phyloP scores from a whole-genome alignment of 2,329 filamentous ascomycete species.

The Colletotrichum chlorophyti region DNA sequence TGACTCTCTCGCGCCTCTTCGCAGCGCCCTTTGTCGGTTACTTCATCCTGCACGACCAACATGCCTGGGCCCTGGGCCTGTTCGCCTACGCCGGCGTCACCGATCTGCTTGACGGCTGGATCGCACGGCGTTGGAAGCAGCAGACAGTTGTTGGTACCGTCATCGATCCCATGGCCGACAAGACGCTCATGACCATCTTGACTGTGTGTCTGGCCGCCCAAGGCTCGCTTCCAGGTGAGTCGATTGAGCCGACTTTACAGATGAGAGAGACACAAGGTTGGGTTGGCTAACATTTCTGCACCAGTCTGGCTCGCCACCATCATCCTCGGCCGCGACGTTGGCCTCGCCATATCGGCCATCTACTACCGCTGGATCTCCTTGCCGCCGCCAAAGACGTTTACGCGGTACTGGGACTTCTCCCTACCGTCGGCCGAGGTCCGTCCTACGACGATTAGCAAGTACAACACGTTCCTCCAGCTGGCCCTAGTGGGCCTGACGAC shows the following conservation, averaged over 20 bases:
- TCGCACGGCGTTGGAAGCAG: slow-evolving; percentile 85
- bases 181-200: slow-evolving; percentile 91
- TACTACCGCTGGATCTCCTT: slow-evolving; percentile 97
- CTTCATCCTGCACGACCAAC: slow-evolving; percentile 82
- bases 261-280: neutral
- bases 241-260: neutral
- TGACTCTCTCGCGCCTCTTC: slow-evolving; percentile 85
- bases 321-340: slow-evolving; percentile 88
- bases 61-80: slow-evolving; percentile 80
- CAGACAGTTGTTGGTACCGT: slow-evolving; percentile 95
- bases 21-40: slow-evolving; percentile 89
- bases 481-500: slow-evolving; percentile 86
- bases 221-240: slow-evolving; percentile 78
- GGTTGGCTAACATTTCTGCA: neutral
- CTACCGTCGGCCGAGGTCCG: slow-evolving; percentile 86
- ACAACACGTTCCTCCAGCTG: slow-evolving; percentile 93
- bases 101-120: slow-evolving; percentile 92
- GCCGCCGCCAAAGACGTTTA: slow-evolving; percentile 90
- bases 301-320: slow-evolving; percentile 86
- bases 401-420: slow-evolving; percentile 96
- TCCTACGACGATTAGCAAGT: slow-evolving; percentile 84
- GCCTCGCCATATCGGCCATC: slow-evolving; percentile 83
- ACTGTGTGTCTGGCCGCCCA: slow-evolving; percentile 86
- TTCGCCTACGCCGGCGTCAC: slow-evolving; percentile 93
- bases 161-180: slow-evolving; percentile 97